These are phyloP conservation scores for Pelargonium exstipulatum DNA, from an alignment of 441 rosid genomes.

Conservation along the genomic window DNA sequence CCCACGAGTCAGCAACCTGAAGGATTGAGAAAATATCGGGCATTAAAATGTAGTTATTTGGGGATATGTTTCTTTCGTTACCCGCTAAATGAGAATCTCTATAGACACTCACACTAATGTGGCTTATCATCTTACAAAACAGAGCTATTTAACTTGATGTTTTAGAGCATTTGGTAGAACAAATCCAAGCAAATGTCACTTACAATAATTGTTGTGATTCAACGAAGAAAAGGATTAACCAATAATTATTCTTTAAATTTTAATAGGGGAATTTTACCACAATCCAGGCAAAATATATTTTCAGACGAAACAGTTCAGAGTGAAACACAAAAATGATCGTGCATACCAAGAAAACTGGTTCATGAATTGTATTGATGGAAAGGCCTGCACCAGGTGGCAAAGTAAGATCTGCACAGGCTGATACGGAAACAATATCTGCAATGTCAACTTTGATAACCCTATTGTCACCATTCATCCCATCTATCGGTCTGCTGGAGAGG, in stretches of 20 bases:
- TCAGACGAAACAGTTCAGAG: neutral
- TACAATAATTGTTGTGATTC: no score
- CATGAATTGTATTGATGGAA: slow-evolving; percentile 67
- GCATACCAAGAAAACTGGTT: slow-evolving; percentile 74
- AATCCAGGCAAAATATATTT: neutral
- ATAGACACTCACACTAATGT: no score
- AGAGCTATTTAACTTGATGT: no score
- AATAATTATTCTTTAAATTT: no score
- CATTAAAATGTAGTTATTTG: neutral
- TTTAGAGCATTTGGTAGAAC: no score
- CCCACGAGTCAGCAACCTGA: slow-evolving; percentile 97
- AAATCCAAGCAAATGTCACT: no score
- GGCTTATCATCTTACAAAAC: no score
- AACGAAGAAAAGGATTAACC: no score
- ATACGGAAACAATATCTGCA: slow-evolving; percentile 72
- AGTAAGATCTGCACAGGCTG: slow-evolving; percentile 85
- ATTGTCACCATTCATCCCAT: slow-evolving; percentile 40
- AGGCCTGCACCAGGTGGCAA: slow-evolving; percentile 96
- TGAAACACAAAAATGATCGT: slow-evolving; percentile 2
- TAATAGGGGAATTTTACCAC: no score
- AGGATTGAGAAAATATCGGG: slow-evolving; percentile 7
- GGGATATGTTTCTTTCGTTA: neutral
- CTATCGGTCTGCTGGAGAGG: slow-evolving; percentile 52
- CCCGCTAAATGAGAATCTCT: no score
- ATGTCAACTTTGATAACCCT: slow-evolving; percentile 62